Percentiles rank a stretch among this genome's conserved stretches.
Conservation (phyloP, 805 yeast species). For the Yarrowia hollandica region DNA sequence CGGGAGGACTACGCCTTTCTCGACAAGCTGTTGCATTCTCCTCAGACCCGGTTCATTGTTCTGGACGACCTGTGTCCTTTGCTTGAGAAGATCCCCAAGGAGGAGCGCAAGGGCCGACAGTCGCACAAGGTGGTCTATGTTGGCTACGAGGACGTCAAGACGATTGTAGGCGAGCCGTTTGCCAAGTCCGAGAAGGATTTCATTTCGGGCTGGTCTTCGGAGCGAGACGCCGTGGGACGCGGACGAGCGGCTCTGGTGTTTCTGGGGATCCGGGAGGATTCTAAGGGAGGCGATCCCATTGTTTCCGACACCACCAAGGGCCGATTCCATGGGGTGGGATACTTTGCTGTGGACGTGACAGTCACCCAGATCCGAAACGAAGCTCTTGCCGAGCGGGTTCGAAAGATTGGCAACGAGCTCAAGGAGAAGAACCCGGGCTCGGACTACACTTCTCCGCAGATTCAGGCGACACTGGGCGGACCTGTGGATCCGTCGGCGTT, state of each 20-base stretch:
- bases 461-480: conserved; percentile 32
- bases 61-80: conserved; percentile 39
- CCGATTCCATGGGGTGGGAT: conserved; percentile 42
- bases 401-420: conserved; percentile 6
- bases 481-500: conserved; percentile 62
- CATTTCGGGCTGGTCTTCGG: conserved; percentile 42
- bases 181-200: conserved; percentile 35
- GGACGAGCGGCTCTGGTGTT: conserved; percentile 44
- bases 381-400: conserved; percentile 35
- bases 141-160: conserved; percentile 38
- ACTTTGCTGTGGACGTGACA: conserved; percentile 44
- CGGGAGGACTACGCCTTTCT: conserved; percentile 58
- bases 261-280: conserved; percentile 47
- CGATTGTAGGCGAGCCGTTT: conserved; percentile 44
- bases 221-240: conserved; percentile 40
- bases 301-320: conserved; percentile 32
- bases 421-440: conserved; percentile 29
- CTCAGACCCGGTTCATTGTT: conserved; percentile 53
- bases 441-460: conserved; percentile 15
- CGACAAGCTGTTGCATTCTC: conserved; percentile 47
- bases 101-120: not conserved
- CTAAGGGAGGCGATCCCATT: conserved; percentile 36
- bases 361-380: conserved; percentile 30
- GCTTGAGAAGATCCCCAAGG: conserved; percentile 26
- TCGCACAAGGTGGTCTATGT: conserved; percentile 13